These are phyloP conservation scores for Lentinula lateritia DNA, from an alignment of 768 basidiomycete genomes.

Conservation along the genomic window DNA sequence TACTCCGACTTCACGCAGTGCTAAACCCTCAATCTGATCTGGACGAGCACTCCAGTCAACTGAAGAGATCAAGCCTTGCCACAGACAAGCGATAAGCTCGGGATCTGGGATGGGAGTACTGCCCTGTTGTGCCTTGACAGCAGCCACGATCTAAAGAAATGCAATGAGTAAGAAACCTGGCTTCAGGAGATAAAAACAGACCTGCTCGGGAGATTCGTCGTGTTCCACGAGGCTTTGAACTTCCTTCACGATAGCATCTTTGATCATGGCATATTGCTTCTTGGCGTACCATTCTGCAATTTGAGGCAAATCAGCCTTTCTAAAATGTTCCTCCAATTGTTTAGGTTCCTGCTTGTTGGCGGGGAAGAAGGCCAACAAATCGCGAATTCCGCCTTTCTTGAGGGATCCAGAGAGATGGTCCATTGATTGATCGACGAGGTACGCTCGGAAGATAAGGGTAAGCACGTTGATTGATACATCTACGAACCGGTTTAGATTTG, in stretches of 20 bases:
- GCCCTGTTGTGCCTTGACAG: constrained; percentile 67
- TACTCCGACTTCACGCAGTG: constrained; percentile 85
- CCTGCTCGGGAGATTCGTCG: constrained; percentile 65
- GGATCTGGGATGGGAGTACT: constrained; percentile 80
- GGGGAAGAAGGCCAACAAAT: constrained; percentile 86
- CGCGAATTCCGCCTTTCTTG: constrained; percentile 80
- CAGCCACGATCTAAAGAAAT: constrained; percentile 58
- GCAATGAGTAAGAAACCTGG: constrained; percentile 5
- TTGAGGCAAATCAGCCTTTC: constrained; percentile 65
- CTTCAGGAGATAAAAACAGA: constrained; percentile 25
- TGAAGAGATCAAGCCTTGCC: constrained; percentile 84
- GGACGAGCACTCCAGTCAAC: constrained; percentile 87
- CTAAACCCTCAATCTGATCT: constrained; percentile 87
- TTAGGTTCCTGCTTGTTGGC: constrained; percentile 71
- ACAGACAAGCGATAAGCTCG: constrained; percentile 85
- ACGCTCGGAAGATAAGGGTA: constrained; percentile 75
- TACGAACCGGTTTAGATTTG: constrained; percentile 21
- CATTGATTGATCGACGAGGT: constrained; percentile 78
- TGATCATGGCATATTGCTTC: constrained; percentile 78
- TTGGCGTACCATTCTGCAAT: constrained; percentile 95
- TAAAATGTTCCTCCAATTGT: constrained; percentile 82
- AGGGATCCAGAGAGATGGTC: constrained; percentile 83
- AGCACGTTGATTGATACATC: constrained; percentile 76
- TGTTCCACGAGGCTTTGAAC: constrained; percentile 67
- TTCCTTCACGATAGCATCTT: constrained; percentile 66